Evolutionary conservation across 1,284 basidiomycete species (phyloP), one percentile per base, ranked within the genome.

Genomic region (Lignosus rhinocerotis): DNA sequence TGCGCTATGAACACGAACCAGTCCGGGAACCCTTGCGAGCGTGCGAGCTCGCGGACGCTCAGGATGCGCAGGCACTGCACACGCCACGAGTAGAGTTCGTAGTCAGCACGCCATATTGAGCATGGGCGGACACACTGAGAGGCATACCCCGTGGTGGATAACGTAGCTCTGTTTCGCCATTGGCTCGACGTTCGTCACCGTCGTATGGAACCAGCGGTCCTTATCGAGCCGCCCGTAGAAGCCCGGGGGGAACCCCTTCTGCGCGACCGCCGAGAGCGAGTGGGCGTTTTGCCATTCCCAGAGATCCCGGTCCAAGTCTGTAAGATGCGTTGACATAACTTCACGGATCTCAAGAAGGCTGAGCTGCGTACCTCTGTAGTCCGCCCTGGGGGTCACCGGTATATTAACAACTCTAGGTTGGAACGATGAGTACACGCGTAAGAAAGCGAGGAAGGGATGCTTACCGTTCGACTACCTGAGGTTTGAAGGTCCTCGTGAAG

Each of bases 1-100:
- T 77, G 61, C 1, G 87, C 76, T 53, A 78, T 64, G 62, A 92
- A 91, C 1, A 80, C 70, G 61, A 89, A 90, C 63, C 77, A 72
- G 62, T 92, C 89, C 0, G 89, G 86, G 67, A 92, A 89, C 0
- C 89, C 90, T 74, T 92, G 89, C 0, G 87, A 85, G 46, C 89
- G 76, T 9, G 89, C 90, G 12, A 90, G 76, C 68, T 92, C 90
- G 7, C 90, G 80, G 31, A 91, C 83, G 1, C 85, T 87, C n/a
- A 89, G 70, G 55, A 88, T 82, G 14, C 88, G 81, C 63, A 78
- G 80, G 62, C 82, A 85, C 85, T 90, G 25, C 10, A 41, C 1
- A 31, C 9, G 21, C 21, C 12, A 30, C n/a, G 43, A 2, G 19
- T n/a, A 39, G 14, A 14, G 36, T 39, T 30, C 43, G 5, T 19